Base-by-base conservation (phyloP, 1,284 basidiomycete genomes). In the Heterobasidion occidentale region DNA sequence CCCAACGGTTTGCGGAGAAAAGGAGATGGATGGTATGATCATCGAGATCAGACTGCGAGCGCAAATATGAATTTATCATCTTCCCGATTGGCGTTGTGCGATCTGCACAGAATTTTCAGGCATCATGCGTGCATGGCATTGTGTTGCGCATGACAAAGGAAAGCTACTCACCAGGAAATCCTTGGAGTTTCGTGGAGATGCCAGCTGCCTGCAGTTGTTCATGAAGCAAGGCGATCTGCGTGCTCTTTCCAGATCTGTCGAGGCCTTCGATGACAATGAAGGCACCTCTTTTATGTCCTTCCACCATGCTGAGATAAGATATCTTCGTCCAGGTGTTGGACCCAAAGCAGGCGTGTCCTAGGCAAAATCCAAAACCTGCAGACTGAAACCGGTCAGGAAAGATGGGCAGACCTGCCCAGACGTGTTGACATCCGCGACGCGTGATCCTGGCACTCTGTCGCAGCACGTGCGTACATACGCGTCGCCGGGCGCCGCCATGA, bases 1-100 rank as follows among this genome's bases (percentile, higher is more conserved):
- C 96, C 96, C 97, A 99, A 20, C 96, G 83, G 69, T 99, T 99
- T 1, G 95, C 96, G 51, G 92, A 89, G 76, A 99, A 99, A 56
- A 99, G 81, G 1, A 98, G 82, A 68, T 99, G 96, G 56, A 99
- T 88, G 2, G 90, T 90, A 62, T 80, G 88, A 72, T 98, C 94
- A 69, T 97, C 92, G 54, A 98, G 77, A 20, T 98, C 92, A 9
- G 86, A 80, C 57, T 88, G 72, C 17, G 88, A 90, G 55, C 83
- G 85, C 57, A 99, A 78, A 72, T 99, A 99, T 11, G 87, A 80
- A 70, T 99, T 88, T 67, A 99, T 97, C 86, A 96, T 92, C 65
- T 87, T 79, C 8, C 96, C 96, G 55, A 95, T 97, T 0, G 89
- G 70, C 1, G 96, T 98, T 2, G 92, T 92, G 45, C 97, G 81